Conservation (phyloP, 495 filamentous ascomycete species). For the Rhypophila decipiens region DNA sequence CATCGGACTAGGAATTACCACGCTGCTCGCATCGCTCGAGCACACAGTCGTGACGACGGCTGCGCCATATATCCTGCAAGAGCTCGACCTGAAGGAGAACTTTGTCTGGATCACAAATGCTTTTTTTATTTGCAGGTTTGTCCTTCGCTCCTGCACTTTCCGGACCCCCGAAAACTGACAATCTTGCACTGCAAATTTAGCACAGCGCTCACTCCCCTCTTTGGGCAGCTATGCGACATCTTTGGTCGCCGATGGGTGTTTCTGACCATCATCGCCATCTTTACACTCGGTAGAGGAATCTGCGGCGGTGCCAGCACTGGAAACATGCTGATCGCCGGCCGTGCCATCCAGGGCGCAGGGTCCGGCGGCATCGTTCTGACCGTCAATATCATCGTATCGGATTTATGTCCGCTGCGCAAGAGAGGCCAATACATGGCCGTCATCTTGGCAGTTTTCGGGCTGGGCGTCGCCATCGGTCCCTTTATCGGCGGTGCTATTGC, state of each 20-base stretch:
- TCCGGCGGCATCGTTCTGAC: conserved; percentile 69
- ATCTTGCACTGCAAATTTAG: background rate
- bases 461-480: conserved; percentile 61
- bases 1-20: conserved; percentile 1
- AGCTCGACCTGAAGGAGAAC: conserved; percentile 22
- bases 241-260: conserved; percentile 12
- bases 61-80: conserved; percentile 29
- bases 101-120: conserved; percentile 41
- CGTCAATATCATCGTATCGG: conserved; percentile 59
- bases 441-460: conserved; percentile 48
- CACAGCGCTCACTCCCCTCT: conserved; percentile 12
- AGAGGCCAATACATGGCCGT: conserved; percentile 47
- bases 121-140: conserved; percentile 24
- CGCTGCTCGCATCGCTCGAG: conserved; percentile 31
- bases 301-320: conserved; percentile 25
- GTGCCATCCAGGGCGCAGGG: conserved; percentile 71
- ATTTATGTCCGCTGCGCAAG: conserved; percentile 60
- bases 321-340: conserved; percentile 62
- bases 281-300: conserved; percentile 37
- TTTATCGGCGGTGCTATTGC: conserved; percentile 73
- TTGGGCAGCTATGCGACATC: conserved; percentile 15
- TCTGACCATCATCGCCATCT: conserved; percentile 24
- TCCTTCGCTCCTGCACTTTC: background rate
- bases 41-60: conserved; percentile 36
- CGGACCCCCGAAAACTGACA: background rate